Percentiles rank a stretch among this genome's conserved stretches.
Conservation (phyloP, 2,329 filamentous ascomycete genomes). For the Alternaria sp. region DNA sequence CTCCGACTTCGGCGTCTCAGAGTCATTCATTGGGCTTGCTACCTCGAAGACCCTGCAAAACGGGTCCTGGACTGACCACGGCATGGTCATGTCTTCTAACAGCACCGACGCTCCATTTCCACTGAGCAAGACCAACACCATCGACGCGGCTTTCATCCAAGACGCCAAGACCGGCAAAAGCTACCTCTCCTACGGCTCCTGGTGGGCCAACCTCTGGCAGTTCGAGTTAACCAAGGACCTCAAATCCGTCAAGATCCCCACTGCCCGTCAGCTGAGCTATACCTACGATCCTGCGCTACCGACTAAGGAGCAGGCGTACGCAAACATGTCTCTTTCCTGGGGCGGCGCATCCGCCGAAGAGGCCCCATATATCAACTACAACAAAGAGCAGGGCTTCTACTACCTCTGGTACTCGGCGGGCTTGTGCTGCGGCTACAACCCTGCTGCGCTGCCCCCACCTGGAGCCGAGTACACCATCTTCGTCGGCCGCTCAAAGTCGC, state of each 20-base stretch:
- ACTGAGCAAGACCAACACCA: slow-evolving; percentile 39
- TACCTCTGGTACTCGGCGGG: neutral
- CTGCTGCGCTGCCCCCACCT: slow-evolving; percentile 11
- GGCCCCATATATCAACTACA: slow-evolving; percentile 17
- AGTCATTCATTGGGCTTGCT: slow-evolving; percentile 64
- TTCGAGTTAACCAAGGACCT: slow-evolving; percentile 2
- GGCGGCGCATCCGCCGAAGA: neutral
- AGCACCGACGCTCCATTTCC: slow-evolving; percentile 36
- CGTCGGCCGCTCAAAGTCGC: slow-evolving; percentile 61
- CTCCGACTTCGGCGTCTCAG: slow-evolving; percentile 63
- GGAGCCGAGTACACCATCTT: slow-evolving; percentile 68
- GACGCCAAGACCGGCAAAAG: slow-evolving; percentile 37
- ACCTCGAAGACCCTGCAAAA: slow-evolving; percentile 54
- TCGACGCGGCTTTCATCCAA: slow-evolving; percentile 56
- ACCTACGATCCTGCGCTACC: slow-evolving; percentile 10
- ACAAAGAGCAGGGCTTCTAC: slow-evolving; percentile 47
- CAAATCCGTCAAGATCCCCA: slow-evolving; percentile 1
- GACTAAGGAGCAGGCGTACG: slow-evolving; percentile 19
- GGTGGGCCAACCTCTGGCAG: slow-evolving; percentile 55
- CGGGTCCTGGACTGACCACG: slow-evolving; percentile 64
- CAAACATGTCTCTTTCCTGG: slow-evolving; percentile 1
- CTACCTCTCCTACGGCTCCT: slow-evolving; percentile 67
- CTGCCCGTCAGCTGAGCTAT: slow-evolving; percentile 1
- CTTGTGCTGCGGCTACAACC: neutral
- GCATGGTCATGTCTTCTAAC: slow-evolving; percentile 50